Evolutionary conservation across 2,329 filamentous ascomycete genomes (phyloP).

Genomic region (Arthroderma sp.): DNA sequence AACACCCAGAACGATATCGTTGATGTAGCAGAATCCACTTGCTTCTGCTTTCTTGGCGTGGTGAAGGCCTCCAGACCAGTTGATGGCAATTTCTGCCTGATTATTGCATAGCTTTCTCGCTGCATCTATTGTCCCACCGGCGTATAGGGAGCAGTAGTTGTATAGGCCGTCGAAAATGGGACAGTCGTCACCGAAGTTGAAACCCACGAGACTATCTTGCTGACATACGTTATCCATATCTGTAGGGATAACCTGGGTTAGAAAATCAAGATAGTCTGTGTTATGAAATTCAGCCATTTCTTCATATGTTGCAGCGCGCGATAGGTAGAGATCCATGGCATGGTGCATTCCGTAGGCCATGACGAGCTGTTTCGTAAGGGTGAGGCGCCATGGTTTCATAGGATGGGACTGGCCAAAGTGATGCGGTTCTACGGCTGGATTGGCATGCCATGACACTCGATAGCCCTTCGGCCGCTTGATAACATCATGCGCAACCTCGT

Average conservation of each 20-base stretch:
- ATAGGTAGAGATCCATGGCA: slow-evolving; percentile 87
- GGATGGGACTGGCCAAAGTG: slow-evolving; percentile 95
- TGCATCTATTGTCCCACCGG: slow-evolving; percentile 79
- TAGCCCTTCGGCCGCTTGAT: slow-evolving; percentile 74
- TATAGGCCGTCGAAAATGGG: slow-evolving; percentile 93
- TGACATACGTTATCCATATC: slow-evolving; percentile 54
- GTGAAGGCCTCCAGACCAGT: slow-evolving; percentile 93
- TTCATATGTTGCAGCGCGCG: slow-evolving; percentile 71
- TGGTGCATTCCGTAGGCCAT: slow-evolving; percentile 91
- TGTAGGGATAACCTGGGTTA: slow-evolving; percentile 57
- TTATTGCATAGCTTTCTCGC: slow-evolving; percentile 75
- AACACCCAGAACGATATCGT: slow-evolving; percentile 92
- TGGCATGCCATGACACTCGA: slow-evolving; percentile 89
- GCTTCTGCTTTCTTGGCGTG: slow-evolving; percentile 92
- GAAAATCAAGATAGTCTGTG: slow-evolving; percentile 78
- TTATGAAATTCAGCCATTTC: slow-evolving; percentile 82
- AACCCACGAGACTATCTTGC: slow-evolving; percentile 47
- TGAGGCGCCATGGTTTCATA: slow-evolving; percentile 98
- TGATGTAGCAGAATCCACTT: slow-evolving; percentile 96
- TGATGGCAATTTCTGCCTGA: slow-evolving; percentile 89
- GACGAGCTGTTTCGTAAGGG: slow-evolving; percentile 86
- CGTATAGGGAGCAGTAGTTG: slow-evolving; percentile 88
- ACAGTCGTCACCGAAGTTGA: slow-evolving; percentile 88
- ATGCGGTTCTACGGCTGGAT: slow-evolving; percentile 86
- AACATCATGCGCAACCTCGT: slow-evolving; percentile 47